phyloP scores from a whole-genome alignment of 768 basidiomycete species.

The Lactarius hengduanensis region DNA sequence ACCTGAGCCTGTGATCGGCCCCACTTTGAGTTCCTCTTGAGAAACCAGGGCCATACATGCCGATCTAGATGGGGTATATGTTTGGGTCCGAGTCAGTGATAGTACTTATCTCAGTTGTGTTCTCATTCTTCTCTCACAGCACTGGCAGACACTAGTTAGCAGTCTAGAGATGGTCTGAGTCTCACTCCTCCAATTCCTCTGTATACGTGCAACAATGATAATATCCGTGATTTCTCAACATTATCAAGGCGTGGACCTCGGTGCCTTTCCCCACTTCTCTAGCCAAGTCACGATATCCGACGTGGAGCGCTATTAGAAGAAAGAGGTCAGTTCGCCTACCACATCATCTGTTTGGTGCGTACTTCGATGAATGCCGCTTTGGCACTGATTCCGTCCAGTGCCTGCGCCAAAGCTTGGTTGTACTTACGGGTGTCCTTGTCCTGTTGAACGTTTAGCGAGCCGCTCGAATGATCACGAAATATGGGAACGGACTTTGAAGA shows the following conservation, averaged over 20 bases:
- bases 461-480: background rate
- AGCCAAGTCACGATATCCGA: slow-evolving; percentile 23
- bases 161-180: background rate
- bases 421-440: slow-evolving; percentile 26
- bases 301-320: slow-evolving; percentile 22
- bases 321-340: background rate
- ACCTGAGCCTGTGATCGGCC: too few species aligned
- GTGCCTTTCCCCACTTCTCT: slow-evolving; percentile 21
- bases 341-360: background rate
- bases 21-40: background rate
- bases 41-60: too few species aligned
- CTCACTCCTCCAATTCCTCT: background rate
- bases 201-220: background rate
- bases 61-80: too few species aligned
- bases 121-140: background rate
- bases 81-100: too few species aligned
- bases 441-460: background rate
- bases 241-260: background rate
- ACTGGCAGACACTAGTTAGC: background rate
- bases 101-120: background rate
- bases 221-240: background rate
- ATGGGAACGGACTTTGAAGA: slow-evolving; percentile 22
- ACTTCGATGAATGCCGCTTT: slow-evolving; percentile 25
- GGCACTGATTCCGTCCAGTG: slow-evolving; percentile 23
- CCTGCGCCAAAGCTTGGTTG: slow-evolving; percentile 27